phyloP scores from a whole-genome alignment of 2,329 filamentous ascomycete species.

The Pezicula radicicola region DNA sequence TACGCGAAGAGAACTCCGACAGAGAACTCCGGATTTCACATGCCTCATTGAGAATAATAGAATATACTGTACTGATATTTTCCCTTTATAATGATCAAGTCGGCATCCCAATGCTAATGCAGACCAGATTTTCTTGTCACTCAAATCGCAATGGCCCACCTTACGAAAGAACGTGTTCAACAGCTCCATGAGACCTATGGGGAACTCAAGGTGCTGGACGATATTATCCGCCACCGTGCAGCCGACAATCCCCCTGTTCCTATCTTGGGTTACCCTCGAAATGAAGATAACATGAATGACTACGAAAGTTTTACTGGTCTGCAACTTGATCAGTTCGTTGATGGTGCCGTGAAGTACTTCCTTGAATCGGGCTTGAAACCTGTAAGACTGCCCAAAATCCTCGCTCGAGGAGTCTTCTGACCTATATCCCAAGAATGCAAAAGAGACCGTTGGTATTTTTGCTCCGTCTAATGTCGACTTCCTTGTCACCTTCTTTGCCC shows the following conservation, averaged over 20 bases:
- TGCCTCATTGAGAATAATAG: background rate
- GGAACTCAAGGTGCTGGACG: background rate
- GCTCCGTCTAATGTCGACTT: constrained; percentile 1
- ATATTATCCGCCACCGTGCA: background rate
- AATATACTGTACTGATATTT: background rate
- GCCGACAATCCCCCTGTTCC: background rate
- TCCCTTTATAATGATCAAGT: background rate
- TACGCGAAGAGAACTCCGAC: background rate
- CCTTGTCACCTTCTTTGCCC: constrained; percentile 1
- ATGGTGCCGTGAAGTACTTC: background rate
- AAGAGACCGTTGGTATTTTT: too few species aligned
- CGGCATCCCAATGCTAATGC: too few species aligned
- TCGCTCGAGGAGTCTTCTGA: background rate
- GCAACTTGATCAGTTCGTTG: background rate
- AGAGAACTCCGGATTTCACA: too few species aligned
- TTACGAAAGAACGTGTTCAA: background rate
- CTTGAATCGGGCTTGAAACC: background rate
- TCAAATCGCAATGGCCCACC: background rate
- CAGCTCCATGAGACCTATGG: background rate
- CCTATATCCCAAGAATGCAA: too few species aligned
- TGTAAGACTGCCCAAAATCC: background rate
- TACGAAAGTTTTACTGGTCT: background rate
- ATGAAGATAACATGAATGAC: background rate
- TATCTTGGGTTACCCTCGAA: background rate
- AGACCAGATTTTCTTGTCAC: background rate